Evolutionary conservation across 208 protist species (phyloP).

Genomic region (Acanthamoeba castellanii): DNA sequence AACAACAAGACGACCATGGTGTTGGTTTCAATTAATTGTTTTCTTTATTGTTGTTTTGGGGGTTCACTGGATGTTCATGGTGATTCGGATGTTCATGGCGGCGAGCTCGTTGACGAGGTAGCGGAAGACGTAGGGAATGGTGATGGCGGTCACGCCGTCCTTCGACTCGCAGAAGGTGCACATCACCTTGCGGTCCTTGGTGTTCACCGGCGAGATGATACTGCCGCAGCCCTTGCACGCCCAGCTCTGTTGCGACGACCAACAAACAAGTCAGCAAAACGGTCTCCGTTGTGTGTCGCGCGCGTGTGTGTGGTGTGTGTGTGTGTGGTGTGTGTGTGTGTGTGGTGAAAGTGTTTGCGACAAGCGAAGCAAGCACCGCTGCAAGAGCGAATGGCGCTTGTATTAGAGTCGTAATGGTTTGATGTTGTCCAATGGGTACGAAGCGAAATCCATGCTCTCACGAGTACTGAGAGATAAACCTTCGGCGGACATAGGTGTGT

Average conservation of each 20-base stretch:
- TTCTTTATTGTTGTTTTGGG: not conserved
- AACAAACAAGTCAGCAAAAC: not conserved
- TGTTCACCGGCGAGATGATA: constrained; percentile 10
- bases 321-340: not conserved
- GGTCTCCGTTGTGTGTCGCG: no score
- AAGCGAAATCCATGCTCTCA: not conserved
- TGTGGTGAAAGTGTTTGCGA: not conserved
- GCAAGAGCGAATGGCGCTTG: constrained; percentile 19
- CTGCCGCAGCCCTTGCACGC: constrained; percentile 17
- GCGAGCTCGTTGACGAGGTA: constrained; percentile 93
- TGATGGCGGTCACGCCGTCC: constrained; percentile 74
- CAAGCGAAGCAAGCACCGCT: constrained; percentile 30
- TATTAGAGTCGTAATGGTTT: not conserved
- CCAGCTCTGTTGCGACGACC: not conserved
- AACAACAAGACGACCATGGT: not conserved
- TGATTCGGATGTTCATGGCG: constrained; percentile 93
- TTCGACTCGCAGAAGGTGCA: constrained; percentile 79
- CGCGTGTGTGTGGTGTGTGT: no score
- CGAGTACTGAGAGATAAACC: not conserved
- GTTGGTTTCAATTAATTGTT: not conserved
- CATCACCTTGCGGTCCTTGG: not conserved
- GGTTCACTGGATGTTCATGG: constrained; percentile 79
- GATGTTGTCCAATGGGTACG: not conserved
- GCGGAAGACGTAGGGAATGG: constrained; percentile 91
- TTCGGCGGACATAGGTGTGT: not conserved